Base-by-base conservation (phyloP, 139 green algal species). In the Chlamydomonas eustigma region DNA sequence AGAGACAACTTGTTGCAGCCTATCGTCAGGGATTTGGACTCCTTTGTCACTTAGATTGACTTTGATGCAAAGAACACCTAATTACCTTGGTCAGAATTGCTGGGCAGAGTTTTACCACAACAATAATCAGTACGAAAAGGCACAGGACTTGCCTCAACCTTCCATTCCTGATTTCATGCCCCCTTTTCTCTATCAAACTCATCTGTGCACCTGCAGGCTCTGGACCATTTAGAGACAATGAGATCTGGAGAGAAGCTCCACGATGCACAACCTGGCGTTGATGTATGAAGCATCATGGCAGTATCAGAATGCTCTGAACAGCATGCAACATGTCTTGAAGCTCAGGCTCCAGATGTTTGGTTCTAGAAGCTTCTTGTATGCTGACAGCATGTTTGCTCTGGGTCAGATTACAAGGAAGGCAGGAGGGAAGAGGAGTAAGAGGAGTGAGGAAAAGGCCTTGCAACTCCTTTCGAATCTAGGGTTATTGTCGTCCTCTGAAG, bases 181-280 rank as follows among this genome's bases (percentile, higher is more conserved):
- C n/a, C n/a, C n/a, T 92, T 30, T 71, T 79, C 28, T 66, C 84
- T 35, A 73, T 88, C 4, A 50, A 83, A 28, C 37, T 31, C 24
- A 68, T 67, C 2, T 85, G 65, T 37, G n/a, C 22, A 22, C 50
- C 28, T 52, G 24, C 80, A 88, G 77, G 82, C 88, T 18, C 74
- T 92, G 28, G 71, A 80, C 28, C 70, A 85, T 35, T 75, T 88
- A 4, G 58, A 83, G 31, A n/a, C n/a, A n/a, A 37, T 31, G 12
- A 68, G 52, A 1, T 85, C 65, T 37, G 83, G 83, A 3, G 82
- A 88, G 50, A 74, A 76, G 37, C 85, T 65, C 78, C 4, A 82
- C 85, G 2, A 76, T 90, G 78, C 78, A 81, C 74, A 92, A 88
- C 80, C 81, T 93, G 77, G 86, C 83, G 22, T 51, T 88, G 22